A percentile compares a stretch with the other conserved stretches of the same genome.
Conservation (phyloP, 805 yeast genomes). For the Ogataea pignaliae region DNA sequence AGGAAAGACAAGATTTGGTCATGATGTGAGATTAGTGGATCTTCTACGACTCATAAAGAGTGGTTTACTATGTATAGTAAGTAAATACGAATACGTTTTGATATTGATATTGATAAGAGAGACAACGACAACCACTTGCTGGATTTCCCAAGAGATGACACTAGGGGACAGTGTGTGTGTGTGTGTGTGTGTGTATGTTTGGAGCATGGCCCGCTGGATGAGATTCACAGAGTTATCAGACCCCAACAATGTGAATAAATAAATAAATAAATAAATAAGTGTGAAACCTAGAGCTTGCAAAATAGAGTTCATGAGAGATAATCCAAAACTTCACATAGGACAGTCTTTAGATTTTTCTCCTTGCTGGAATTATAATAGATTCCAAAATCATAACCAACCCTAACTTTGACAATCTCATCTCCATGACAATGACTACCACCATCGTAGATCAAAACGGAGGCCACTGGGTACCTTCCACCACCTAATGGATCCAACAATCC, state of each 20-base stretch:
- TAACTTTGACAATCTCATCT: slow-evolving; percentile 19
- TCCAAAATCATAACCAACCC: slow-evolving; percentile 25
- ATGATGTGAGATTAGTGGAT: background rate
- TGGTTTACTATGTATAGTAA: too few relatives aligned
- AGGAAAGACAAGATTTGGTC: slow-evolving; percentile 25
- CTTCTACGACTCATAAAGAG: slow-evolving; percentile 6
- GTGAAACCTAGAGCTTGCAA: too few relatives aligned
- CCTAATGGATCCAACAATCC: slow-evolving; percentile 31
- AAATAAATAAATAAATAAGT: background rate
- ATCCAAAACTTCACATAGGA: slow-evolving; percentile 11
- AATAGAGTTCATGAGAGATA: slow-evolving; percentile 3
- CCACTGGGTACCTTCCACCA: slow-evolving; percentile 31
- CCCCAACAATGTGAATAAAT: background rate
- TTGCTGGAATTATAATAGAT: slow-evolving; percentile 11
- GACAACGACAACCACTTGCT: too few relatives aligned
- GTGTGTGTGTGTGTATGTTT: too few relatives aligned
- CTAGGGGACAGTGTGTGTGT: too few relatives aligned
- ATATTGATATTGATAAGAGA: too few relatives aligned
- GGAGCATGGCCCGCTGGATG: too few relatives aligned
- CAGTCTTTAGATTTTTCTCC: slow-evolving; percentile 13
- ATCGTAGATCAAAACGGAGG: slow-evolving; percentile 26
- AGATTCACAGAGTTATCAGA: too few relatives aligned
- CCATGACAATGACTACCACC: slow-evolving; percentile 5
- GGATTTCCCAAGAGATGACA: too few relatives aligned
- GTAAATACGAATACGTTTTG: too few relatives aligned